Percentiles rank a stretch among this genome's conserved stretches.
Conservation (phyloP, 208 protist genomes). For the Herpetomonas samuelpessoai region DNA sequence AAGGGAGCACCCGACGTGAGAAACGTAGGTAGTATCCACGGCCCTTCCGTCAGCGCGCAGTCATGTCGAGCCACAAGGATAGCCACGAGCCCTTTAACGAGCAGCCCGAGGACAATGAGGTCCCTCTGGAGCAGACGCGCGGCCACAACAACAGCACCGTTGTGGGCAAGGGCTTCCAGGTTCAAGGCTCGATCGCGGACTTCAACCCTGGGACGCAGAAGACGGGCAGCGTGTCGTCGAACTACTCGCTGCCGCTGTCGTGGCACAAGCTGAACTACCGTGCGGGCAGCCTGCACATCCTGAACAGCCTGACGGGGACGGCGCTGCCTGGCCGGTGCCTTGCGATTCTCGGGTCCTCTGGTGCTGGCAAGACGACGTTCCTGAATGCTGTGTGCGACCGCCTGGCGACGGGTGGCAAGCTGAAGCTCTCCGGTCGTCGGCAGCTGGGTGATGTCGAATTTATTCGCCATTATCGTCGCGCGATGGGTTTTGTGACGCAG, state of each 20-base stretch:
- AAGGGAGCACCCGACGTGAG: too few relatives aligned
- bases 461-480: conserved; percentile 51
- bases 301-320: conserved; percentile 64
- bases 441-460: conserved; percentile 70
- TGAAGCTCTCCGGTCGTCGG: conserved; percentile 42
- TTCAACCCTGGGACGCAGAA: conserved; percentile 32
- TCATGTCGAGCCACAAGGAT: too few relatives aligned
- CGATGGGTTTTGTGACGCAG: conserved; percentile 78
- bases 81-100: neutral
- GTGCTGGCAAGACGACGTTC: conserved; percentile 89
- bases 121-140: neutral
- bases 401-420: conserved; percentile 29
- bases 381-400: conserved; percentile 79
- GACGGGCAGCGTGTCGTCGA: conserved; percentile 24
- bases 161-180: conserved; percentile 21
- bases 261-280: conserved; percentile 75
- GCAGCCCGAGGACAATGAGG: neutral
- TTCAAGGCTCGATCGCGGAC: conserved; percentile 46
- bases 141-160: conserved; percentile 5
- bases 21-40: too few relatives aligned
- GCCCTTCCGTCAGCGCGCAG: too few relatives aligned
- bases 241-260: conserved; percentile 58
- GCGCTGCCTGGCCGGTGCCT: conserved; percentile 70
- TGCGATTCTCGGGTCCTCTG: conserved; percentile 79
- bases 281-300: conserved; percentile 42